These are phyloP conservation scores for Aspergillus avenaceus DNA, from an alignment of 495 filamentous ascomycete species.

Conservation along the genomic window DNA sequence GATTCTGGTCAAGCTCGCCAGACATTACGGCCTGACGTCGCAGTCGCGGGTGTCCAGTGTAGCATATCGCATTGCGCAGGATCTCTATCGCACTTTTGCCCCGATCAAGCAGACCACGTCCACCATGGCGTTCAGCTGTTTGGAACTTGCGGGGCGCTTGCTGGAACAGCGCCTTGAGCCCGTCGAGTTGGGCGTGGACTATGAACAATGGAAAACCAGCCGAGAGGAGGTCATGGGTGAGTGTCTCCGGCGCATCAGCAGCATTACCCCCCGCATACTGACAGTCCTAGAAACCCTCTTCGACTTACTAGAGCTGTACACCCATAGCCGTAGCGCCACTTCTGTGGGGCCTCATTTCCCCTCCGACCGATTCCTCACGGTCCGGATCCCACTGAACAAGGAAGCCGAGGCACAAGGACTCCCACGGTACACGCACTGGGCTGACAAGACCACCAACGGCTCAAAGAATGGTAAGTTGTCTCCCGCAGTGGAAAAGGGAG, in stretches of 20 bases:
- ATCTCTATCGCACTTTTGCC: constrained; percentile 88
- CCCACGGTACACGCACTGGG: constrained; percentile 49
- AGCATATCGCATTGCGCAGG: constrained; percentile 77
- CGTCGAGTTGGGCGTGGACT: constrained; percentile 42
- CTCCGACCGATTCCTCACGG: constrained; percentile 70
- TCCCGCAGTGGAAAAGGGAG: constrained; percentile 3
- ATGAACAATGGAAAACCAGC: constrained; percentile 55
- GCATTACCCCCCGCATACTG: background rate
- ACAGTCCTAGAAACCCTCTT: constrained; percentile 66
- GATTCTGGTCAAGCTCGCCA: constrained; percentile 69
- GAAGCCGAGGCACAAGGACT: constrained; percentile 54
- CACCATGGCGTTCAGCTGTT: constrained; percentile 73
- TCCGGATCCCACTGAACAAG: constrained; percentile 83
- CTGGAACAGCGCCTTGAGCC: constrained; percentile 44
- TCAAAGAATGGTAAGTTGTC: constrained; percentile 21
- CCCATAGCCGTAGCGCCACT: constrained; percentile 68
- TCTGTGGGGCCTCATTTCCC: constrained; percentile 66
- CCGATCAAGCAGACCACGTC: constrained; percentile 82
- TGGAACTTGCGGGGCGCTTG: constrained; percentile 74
- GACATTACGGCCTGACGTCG: constrained; percentile 43
- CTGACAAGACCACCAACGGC: constrained; percentile 21
- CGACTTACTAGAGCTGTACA: constrained; percentile 85
- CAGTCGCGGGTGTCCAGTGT: constrained; percentile 53
- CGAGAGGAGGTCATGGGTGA: constrained; percentile 67
- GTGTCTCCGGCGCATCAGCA: constrained; percentile 2